Conservation (phyloP, 2,329 filamentous ascomycete species). For the Microascus cirrosus region DNA sequence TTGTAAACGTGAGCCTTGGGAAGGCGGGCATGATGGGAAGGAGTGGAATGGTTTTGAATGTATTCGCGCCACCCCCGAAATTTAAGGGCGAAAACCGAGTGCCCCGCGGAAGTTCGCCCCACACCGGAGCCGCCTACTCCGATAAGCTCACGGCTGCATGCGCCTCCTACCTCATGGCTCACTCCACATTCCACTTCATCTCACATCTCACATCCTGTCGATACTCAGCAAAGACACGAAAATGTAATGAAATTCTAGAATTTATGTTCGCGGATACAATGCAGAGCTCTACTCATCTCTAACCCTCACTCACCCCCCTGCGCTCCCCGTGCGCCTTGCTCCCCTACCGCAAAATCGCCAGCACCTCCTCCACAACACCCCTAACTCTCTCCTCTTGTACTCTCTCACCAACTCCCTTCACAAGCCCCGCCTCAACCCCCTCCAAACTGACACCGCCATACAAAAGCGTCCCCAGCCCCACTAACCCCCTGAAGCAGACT, state of each 20-base stretch:
- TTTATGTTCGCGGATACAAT: not conserved
- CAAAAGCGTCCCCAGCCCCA: conserved; percentile 70
- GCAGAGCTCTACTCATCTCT: no score
- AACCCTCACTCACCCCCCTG: not conserved
- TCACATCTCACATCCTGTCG: no score
- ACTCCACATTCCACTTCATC: conserved; percentile 18
- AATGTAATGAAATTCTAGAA: not conserved
- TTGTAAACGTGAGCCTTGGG: no score
- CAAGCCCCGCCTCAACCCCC: not conserved
- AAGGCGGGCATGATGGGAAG: no score
- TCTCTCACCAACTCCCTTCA: conserved; percentile 6
- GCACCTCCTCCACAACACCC: conserved; percentile 11
- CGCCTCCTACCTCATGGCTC: conserved; percentile 31
- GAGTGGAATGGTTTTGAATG: no score
- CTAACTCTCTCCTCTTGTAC: conserved; percentile 18
- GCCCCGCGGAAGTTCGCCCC: no score
- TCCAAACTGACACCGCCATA: conserved; percentile 16
- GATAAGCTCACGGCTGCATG: conserved; percentile 40
- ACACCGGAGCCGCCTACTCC: no score
- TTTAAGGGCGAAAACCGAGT: no score
- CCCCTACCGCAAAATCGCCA: not conserved
- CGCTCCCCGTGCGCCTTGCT: not conserved
- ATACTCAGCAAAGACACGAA: not conserved
- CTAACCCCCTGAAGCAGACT: conserved; percentile 69
- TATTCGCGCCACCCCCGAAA: no score